Base-by-base conservation (phyloP, 1,284 basidiomycete genomes). In the Meripilus lineatus region DNA sequence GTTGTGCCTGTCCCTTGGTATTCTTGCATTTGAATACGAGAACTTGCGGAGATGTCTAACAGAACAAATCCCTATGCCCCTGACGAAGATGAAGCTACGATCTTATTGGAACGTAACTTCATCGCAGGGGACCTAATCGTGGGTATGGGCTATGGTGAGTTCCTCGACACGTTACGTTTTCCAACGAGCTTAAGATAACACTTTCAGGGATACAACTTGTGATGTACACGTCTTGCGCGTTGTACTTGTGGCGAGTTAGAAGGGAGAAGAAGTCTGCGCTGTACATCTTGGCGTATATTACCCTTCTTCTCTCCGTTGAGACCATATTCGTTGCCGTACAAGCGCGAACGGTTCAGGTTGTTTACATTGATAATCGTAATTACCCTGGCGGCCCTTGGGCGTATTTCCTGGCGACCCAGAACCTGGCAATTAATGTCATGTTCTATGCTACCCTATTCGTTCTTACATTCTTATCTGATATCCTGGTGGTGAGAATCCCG, bases 361-460 rank as follows among this genome's bases (percentile, higher is more conserved):
- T 68, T 11, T 74, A 71, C 43, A 59, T 73, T 42, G 69, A 71
- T 50, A 69, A 73, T 49, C 62, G 70, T 25, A 67, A 70, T 39
- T 73, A 67, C 45, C 69, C 70, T 10, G 54, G 54, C 7, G 62
- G 62, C 1, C 62, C 62, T 2, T 70, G 68, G 67, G 44, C 45
- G 18, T 75, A 68, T 52, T 71, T 71, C 54, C 53, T 70, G 15
- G 64, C 55, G 63, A 52, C 52, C 22, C 55, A 58, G 39, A 53
- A 63, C 30, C 58, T 67, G 11, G 52, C 69, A 0, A 61, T 71
- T 43, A 69, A 72, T 37, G 67, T 71, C 20, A 58, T 70, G 34
- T 71, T 69, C 50, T 64, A 65, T 45, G 67, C 67, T 5, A 66
- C 63, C 0, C 56, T 70, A 11, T 71, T 72, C 48, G 50, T 70